These are phyloP conservation scores for Omphalotus olearius DNA, from an alignment of 1,284 basidiomycete species.

Conservation along the genomic window DNA sequence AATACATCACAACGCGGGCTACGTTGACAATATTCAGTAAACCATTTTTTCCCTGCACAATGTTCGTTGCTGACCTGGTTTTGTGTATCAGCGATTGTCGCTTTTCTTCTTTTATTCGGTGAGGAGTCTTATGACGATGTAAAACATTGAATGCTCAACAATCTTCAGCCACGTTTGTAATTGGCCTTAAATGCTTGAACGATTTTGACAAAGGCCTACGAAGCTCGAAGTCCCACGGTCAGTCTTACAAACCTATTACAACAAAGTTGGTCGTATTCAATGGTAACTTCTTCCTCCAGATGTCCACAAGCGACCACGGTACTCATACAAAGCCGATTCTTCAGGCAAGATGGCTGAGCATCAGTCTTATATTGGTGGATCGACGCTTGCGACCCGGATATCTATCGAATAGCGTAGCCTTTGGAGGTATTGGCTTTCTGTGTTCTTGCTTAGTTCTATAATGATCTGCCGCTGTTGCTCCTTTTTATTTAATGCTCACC, in stretches of 20 bases:
- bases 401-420: slow-evolving; percentile 39
- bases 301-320: slow-evolving; percentile 43
- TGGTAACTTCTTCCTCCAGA: slow-evolving; percentile 35
- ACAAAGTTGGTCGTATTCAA: slow-evolving; percentile 23
- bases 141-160: background rate
- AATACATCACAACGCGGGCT: slow-evolving; percentile 66
- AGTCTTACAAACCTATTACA: slow-evolving; percentile 39
- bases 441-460: no score
- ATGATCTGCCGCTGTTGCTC: no score
- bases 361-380: slow-evolving; percentile 34
- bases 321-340: slow-evolving; percentile 32
- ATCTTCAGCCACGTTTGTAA: slow-evolving; percentile 50
- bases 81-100: slow-evolving; percentile 52
- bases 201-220: slow-evolving; percentile 76
- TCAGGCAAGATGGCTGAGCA: slow-evolving; percentile 44
- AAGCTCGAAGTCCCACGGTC: slow-evolving; percentile 69
- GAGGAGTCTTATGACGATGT: background rate
- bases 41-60: slow-evolving; percentile 26
- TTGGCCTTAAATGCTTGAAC: slow-evolving; percentile 72
- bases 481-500: no score
- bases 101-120: slow-evolving; percentile 64
- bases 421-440: background rate
- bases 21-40: slow-evolving; percentile 79
- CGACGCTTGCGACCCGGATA: slow-evolving; percentile 39
- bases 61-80: background rate